phyloP scores from a whole-genome alignment of 2,329 filamentous ascomycete species.

The Colletotrichum acutatum region DNA sequence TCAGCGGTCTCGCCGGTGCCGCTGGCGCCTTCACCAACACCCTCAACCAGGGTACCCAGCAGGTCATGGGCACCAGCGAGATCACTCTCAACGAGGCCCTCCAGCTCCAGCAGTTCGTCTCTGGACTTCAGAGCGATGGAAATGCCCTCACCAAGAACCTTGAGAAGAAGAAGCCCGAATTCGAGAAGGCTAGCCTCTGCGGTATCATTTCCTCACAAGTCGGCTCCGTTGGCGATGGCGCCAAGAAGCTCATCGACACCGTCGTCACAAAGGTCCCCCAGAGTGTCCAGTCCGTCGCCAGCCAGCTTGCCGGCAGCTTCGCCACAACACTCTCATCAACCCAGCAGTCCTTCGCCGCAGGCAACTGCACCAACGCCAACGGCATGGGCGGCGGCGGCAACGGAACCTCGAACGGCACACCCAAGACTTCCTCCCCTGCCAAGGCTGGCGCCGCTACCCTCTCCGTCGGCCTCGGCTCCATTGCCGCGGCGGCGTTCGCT shows the following conservation, averaged over 20 bases:
- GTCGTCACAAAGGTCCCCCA: slow-evolving; percentile 44
- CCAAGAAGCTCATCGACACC: slow-evolving; percentile 43
- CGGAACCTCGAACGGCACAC: neutral
- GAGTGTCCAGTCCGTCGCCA: slow-evolving; percentile 42
- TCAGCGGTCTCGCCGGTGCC: slow-evolving; percentile 35
- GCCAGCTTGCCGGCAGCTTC: slow-evolving; percentile 40
- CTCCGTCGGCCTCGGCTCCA: slow-evolving; percentile 17
- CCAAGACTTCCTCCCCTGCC: slow-evolving; percentile 5
- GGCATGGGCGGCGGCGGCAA: slow-evolving; percentile 32
- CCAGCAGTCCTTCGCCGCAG: slow-evolving; percentile 40
- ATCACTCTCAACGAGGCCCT: slow-evolving; percentile 37
- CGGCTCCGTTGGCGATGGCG: slow-evolving; percentile 39
- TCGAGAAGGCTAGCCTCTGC: slow-evolving; percentile 44
- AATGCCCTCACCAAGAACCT: slow-evolving; percentile 41
- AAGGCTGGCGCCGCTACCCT: slow-evolving; percentile 1
- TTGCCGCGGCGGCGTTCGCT: slow-evolving; percentile 13
- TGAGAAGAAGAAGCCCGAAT: slow-evolving; percentile 40
- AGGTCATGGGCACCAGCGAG: slow-evolving; percentile 29
- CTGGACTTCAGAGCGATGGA: slow-evolving; percentile 40
- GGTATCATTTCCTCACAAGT: slow-evolving; percentile 40
- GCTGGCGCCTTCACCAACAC: slow-evolving; percentile 37
- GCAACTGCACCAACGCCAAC: slow-evolving; percentile 44
- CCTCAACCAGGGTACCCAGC: slow-evolving; percentile 35
- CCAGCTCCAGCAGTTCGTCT: slow-evolving; percentile 34
- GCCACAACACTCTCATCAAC: slow-evolving; percentile 39